A percentile compares a stretch with the other conserved stretches of the same genome.
These are phyloP conservation scores for Colletotrichum scovillei DNA, from an alignment of 2,329 filamentous ascomycete species.

Conservation along the genomic window DNA sequence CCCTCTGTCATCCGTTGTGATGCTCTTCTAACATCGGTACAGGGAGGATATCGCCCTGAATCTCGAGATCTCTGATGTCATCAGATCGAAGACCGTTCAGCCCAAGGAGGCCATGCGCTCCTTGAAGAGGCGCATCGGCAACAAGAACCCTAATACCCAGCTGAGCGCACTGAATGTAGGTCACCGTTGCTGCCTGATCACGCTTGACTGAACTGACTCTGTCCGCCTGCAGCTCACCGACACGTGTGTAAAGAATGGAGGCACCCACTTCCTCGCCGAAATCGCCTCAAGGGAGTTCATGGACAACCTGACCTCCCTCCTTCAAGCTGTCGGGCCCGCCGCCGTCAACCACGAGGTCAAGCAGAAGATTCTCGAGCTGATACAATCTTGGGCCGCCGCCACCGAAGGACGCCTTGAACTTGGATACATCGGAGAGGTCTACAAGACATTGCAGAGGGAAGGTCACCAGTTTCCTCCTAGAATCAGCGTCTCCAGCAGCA, in stretches of 20 bases:
- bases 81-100: slow-evolving; percentile 96
- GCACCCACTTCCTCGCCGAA: slow-evolving; percentile 92
- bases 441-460: slow-evolving; percentile 83
- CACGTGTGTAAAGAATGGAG: slow-evolving; percentile 98
- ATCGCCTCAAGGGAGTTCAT: slow-evolving; percentile 98
- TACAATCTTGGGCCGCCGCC: slow-evolving; percentile 92
- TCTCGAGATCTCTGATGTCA: slow-evolving; percentile 97
- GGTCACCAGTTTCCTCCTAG: slow-evolving; percentile 91
- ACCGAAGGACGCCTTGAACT: slow-evolving; percentile 87
- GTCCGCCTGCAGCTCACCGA: slow-evolving; percentile 80
- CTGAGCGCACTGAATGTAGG: slow-evolving; percentile 90
- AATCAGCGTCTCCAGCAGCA: slow-evolving; percentile 89
- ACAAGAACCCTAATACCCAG: slow-evolving; percentile 98
- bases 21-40: slow-evolving; percentile 39
- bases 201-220: slow-evolving; percentile 36
- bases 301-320: slow-evolving; percentile 92
- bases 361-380: slow-evolving; percentile 89
- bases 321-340: slow-evolving; percentile 80
- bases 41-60: slow-evolving; percentile 98
- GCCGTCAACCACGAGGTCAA: slow-evolving; percentile 88
- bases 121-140: slow-evolving; percentile 91
- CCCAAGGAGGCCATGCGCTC: slow-evolving; percentile 99
- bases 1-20: slow-evolving; percentile 17
- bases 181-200: slow-evolving; percentile 32
- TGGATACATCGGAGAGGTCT: slow-evolving; percentile 89